A percentile compares a stretch with the other conserved stretches of the same genome.
Evolutionary conservation across 1,139 yeast genomes (phyloP).

Genomic region (Scheffersomyces segobiensis): DNA sequence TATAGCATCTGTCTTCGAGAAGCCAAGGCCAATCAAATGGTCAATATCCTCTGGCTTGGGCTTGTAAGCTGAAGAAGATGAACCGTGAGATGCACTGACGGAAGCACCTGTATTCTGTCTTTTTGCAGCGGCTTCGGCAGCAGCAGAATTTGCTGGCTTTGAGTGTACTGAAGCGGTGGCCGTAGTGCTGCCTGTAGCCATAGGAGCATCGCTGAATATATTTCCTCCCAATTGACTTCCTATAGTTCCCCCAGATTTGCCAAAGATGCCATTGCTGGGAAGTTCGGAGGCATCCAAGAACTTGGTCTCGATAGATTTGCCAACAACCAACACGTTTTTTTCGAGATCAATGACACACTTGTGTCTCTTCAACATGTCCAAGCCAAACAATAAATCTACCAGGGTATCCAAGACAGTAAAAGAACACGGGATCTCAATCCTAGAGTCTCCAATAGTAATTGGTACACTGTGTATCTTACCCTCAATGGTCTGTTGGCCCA

Average conservation of each 20-base stretch:
- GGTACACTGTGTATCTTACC: constrained; percentile 93
- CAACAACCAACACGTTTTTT: constrained; percentile 67
- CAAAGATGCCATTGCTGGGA: constrained; percentile 38
- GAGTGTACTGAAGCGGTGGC: constrained; percentile 6
- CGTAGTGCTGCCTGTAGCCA: constrained; percentile 6
- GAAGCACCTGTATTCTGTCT: constrained; percentile 20
- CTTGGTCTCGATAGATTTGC: constrained; percentile 63
- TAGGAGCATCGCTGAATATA: constrained; percentile 28
- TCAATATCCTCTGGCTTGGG: constrained; percentile 49
- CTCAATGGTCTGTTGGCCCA: constrained; percentile 74
- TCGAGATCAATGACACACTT: constrained; percentile 79
- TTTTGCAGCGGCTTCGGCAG: constrained; percentile 29
- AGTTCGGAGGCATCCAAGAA: constrained; percentile 77
- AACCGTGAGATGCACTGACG: not conserved
- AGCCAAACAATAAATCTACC: constrained; percentile 67
- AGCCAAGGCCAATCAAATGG: constrained; percentile 69
- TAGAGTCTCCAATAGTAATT: constrained; percentile 64
- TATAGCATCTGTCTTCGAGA: constrained; percentile 61
- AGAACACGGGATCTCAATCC: constrained; percentile 65
- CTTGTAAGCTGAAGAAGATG: constrained; percentile 4
- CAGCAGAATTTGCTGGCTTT: constrained; percentile 17
- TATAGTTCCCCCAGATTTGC: not conserved
- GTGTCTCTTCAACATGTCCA: constrained; percentile 85
- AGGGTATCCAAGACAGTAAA: constrained; percentile 78
- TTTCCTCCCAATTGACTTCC: constrained; percentile 35